Evolutionary conservation across 768 basidiomycete species (phyloP), one percentile per base, ranked within the genome.

Genomic region (Suillus fuscotomentosus): DNA sequence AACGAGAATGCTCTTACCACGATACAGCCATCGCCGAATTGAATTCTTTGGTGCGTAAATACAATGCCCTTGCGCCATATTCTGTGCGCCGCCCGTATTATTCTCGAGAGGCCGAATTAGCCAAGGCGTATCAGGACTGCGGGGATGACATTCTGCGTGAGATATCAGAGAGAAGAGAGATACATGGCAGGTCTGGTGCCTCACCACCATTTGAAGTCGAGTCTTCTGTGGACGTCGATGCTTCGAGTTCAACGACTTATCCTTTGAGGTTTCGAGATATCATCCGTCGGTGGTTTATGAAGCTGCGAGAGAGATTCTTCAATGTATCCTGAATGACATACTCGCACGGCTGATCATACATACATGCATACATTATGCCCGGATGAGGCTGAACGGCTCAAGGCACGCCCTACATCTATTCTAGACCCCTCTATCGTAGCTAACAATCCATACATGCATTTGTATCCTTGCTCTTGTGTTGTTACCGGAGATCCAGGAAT

Each of bases 11-110:
- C 20, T 75, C 82, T 53, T 92, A 92, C 69, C 91, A 94, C 69
- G 83, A 87, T 41, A 79, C 84, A 3, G 89, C 89, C 14, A 70
- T 95, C 43, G 81, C 80, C 38, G 88, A 94, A 68, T 76, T 94
- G 47, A 94, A 95, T 74, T 80, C 85, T 3, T 80, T 90, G 6
- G 88, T 94, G 34, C 82, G 92, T 57, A 87, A 88, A 76, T 91
- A 92, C 77, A 95, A 95, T 71, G 88, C 84, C 8, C 73, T 90
- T 51, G 94, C 93, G 14, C 93, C 92, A 2, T 91, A 90, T 70
- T 80, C 86, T 5, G 92, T 90, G n/a, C 83, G 92, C 22, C 78
- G 89, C 55, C 78, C 85, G 5, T 86, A 88, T 65, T 82, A 90
- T 65, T 75, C 79, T 27, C 82, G 84, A 27, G 79, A 80, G 10